phyloP scores from a whole-genome alignment of 495 filamentous ascomycete species.

The Parathielavia hyrcaniae region DNA sequence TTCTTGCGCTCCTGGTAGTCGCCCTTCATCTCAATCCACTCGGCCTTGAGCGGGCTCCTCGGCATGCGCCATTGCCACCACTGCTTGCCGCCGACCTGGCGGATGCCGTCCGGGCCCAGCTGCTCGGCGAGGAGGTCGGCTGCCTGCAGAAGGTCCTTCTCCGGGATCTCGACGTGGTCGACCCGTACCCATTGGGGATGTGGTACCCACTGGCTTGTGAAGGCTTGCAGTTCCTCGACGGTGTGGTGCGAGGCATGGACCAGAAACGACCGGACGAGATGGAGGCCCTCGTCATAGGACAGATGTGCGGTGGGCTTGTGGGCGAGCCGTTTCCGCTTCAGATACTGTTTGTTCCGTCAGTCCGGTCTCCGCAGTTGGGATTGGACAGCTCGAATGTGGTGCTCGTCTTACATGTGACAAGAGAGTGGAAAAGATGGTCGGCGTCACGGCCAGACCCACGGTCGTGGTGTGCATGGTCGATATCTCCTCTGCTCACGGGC shows the following conservation, averaged over 20 bases:
- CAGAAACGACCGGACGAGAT: slow-evolving; percentile 79
- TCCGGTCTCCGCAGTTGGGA: neutral
- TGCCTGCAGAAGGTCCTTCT: slow-evolving; percentile 52
- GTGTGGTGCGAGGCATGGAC: slow-evolving; percentile 74
- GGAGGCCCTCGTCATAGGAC: slow-evolving; percentile 91
- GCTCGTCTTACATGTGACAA: slow-evolving; percentile 61
- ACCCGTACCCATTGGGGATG: slow-evolving; percentile 81
- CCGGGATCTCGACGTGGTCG: slow-evolving; percentile 63
- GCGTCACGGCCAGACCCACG: slow-evolving; percentile 66
- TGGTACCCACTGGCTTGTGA: slow-evolving; percentile 85
- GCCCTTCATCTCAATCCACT: slow-evolving; percentile 92
- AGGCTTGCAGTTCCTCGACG: slow-evolving; percentile 85
- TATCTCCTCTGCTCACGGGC: neutral
- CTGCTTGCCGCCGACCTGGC: slow-evolving; percentile 66
- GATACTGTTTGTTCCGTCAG: slow-evolving; percentile 52
- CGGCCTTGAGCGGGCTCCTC: slow-evolving; percentile 60
- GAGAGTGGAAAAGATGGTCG: slow-evolving; percentile 70
- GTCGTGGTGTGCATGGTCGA: slow-evolving; percentile 64
- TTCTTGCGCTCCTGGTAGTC: slow-evolving; percentile 68
- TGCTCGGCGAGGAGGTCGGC: slow-evolving; percentile 59
- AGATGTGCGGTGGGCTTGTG: slow-evolving; percentile 79
- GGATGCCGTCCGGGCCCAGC: slow-evolving; percentile 67
- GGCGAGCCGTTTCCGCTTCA: slow-evolving; percentile 66
- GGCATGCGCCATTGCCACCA: slow-evolving; percentile 92
- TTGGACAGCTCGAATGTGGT: neutral